Base-by-base conservation (phyloP, 345 rosid genomes). In the Corchorus capsularis region DNA sequence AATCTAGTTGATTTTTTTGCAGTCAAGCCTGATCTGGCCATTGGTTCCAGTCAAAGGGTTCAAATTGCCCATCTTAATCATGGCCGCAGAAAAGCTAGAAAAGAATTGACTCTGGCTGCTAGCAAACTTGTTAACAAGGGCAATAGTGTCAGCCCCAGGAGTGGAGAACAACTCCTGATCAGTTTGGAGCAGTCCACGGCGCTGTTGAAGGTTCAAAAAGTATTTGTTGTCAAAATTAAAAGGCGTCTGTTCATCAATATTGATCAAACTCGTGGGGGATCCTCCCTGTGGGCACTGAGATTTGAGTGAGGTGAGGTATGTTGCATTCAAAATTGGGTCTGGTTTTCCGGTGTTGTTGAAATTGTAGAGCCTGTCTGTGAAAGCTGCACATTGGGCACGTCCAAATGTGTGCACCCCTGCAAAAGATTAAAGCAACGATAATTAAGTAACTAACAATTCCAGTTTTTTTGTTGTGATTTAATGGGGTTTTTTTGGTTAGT, bases 31-130 rank as follows among this genome's bases (percentile, higher is more conserved):
- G 27, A 85, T 83, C 78, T 85, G 80, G 2, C 88, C 90, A 69
- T 70, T 57, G 11, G 11, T 80, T 47, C 87, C 88, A 0, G 81
- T 83, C 64, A 85, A 66, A 3, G 82, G 84, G 55, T 68, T 78
- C 11, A 85, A 74, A 56, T 87, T 87, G 7, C 84, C 87, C 88
- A 85, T 83, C 7, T 75, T 87, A 8, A 85, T 76, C 86, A 87
- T 87, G 6, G 88, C 82, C 8, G 65, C 45, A 11, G 45, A 84
- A 61, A 87, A 83, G 45, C 73, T 50, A 22, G 72, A 60, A 32
- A 83, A 87, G 83, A 87, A 85, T 12, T 77, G 75, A 16, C 78
- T 63, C 61, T 82, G 88, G 69, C 73, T 83, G 15, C 49, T n/a
- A 15, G 83, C 76, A 39, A 83, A 87, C 11, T 45, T 71, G 71